phyloP scores from a whole-genome alignment of 345 rosid species.

The Physaria fendleri region DNA sequence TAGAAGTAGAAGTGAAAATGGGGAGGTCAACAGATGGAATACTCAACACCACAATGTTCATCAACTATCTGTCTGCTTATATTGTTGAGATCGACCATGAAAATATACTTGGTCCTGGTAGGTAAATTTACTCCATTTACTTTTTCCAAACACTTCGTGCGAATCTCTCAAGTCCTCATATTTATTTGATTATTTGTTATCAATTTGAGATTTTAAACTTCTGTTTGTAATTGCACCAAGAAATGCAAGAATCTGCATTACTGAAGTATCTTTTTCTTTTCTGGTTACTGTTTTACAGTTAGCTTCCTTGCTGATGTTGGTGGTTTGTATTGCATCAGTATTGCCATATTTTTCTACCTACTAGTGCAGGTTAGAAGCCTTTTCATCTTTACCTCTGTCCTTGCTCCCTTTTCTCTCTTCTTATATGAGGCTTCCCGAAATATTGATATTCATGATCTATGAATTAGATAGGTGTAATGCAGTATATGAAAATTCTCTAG shows the following conservation, averaged over 20 bases:
- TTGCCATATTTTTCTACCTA: conserved; percentile 83
- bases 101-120: conserved; percentile 78
- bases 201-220: conserved; percentile 3
- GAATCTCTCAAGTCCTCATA: neutral
- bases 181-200: neutral
- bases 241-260: neutral
- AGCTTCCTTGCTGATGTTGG: conserved; percentile 98
- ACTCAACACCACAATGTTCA: conserved; percentile 67
- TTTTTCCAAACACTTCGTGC: neutral
- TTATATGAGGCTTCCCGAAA: neutral
- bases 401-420: neutral
- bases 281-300: conserved; percentile 58
- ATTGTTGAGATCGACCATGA: conserved; percentile 69
- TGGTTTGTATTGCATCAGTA: conserved; percentile 91
- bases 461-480: neutral
- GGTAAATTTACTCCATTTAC: conserved; percentile 29
- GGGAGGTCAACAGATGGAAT: conserved; percentile 56
- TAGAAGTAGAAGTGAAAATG: conserved; percentile 3
- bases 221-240: neutral
- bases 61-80: conserved; percentile 78
- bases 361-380: conserved; percentile 67
- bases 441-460: neutral
- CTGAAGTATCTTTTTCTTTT: neutral
- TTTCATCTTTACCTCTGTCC: conserved; percentile 5
- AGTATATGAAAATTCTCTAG: neutral